Evolutionary conservation across 2,329 filamentous ascomycete species (phyloP), one percentile per base, ranked within the genome.

Genomic region (Gaeumannomyces sp.): DNA sequence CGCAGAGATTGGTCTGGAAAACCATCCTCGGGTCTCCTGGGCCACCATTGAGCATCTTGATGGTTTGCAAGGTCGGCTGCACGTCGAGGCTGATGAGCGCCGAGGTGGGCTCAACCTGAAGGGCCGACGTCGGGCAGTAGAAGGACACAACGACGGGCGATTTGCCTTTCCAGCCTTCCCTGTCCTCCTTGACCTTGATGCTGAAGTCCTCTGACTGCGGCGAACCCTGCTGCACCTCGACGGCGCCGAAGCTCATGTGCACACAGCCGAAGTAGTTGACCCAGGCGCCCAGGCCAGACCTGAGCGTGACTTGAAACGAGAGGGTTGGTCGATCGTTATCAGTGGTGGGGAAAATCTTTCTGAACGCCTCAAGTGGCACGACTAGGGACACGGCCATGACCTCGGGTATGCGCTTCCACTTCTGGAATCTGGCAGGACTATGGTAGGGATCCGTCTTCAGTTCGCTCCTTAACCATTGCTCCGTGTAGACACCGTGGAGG

Each of bases 71-170:
- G 2, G 72, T 73, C 6, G 67, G 68, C 8, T 72, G 67, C 1
- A 79, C 65, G 28, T 67, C 70, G 10, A 82, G 66, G 6, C 74
- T 73, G 22, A 80, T 70, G 11, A 69, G 64, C 0, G 72, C 68
- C 4, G 70, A 71, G 38, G 70, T 68, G 6, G 73, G 73, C 53
- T 78, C 74, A 6, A 72, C 64, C 58, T 77, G 74, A 0, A 81
- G 69, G 1, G 71, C 66, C 4, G 70, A 68, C 1, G 77, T 71
- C 3, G 79, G 75, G 4, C 77, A 76, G 29, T 77, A 75, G 69
- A 80, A 81, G 0, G 78, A 78, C 3, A 73, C 76, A 59, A 81
- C 65, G 25, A 83, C 68, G 1, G 77, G 68, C 6, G 78, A 76
- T 0, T 70, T 67, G 11, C 79, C 78, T 0, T 68, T 65, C 78